These are phyloP conservation scores for Mariannaea sp. DNA, from an alignment of 2,329 filamentous ascomycete species.

Conservation along the genomic window DNA sequence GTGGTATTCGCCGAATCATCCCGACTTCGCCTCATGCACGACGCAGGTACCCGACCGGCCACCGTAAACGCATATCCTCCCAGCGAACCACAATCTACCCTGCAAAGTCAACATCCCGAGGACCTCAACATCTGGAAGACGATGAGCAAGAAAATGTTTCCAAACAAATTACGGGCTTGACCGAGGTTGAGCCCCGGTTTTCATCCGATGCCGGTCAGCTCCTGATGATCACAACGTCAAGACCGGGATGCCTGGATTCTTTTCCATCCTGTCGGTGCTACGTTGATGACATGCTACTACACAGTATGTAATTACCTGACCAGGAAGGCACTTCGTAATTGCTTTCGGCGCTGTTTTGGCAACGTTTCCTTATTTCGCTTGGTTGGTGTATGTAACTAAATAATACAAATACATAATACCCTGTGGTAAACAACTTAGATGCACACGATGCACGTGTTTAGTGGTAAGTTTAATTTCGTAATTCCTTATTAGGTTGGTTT, in stretches of 20 bases:
- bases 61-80: neutral
- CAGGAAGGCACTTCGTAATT: no score
- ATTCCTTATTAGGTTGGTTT: no score
- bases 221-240: neutral
- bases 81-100: neutral
- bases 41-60: neutral
- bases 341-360: no score
- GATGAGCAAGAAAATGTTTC: neutral
- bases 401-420: no score
- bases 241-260: neutral
- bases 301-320: no score
- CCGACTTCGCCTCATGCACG: neutral
- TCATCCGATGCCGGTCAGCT: neutral
- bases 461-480: no score
- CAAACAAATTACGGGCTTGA: neutral
- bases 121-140: neutral
- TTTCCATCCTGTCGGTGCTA: neutral
- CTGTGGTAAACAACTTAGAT: no score
- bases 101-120: neutral
- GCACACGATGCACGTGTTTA: no score
- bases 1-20: neutral
- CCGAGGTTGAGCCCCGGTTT: neutral
- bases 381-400: no score
- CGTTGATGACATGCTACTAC: neutral
- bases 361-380: no score